Base-by-base conservation (phyloP, 1,139 yeast genomes). In the Candida anutae region DNA sequence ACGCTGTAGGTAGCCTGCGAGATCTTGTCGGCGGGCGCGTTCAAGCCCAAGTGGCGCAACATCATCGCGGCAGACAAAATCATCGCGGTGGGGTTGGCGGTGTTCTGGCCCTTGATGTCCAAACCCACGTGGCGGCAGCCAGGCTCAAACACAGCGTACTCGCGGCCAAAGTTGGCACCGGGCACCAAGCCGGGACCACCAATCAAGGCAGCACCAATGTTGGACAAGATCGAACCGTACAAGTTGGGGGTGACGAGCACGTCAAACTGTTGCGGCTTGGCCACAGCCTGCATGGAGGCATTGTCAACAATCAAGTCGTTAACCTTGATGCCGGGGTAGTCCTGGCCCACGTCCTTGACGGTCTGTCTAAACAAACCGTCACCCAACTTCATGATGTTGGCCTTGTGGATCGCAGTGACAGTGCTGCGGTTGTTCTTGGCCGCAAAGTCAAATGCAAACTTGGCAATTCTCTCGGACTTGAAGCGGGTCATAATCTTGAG, bases 151-250 rank as follows among this genome's bases (percentile, higher is more conserved):
- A 90, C 93, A 35, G 98, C 97, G 60, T 82, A 80, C 54, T 90
- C 96, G 61, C 95, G 82, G 63, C 98, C 97, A 48, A 84, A 87
- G 73, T 87, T 84, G 50, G 94, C 96, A 63, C 97, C 97, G 50
- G 98, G 96, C 33, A 90, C 95, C 50, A 90, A 72, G 63, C 97
- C 97, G 54, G 97, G 97, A 49, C 97, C 97, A 62, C 98, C 98
- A 43, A 90, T 82, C 49, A 90, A 74, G 41, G 95, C 98, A 43
- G 98, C 95, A 68, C 97, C 97, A 53, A 90, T 87, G 75, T 90
- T 90, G 45, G 96, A 87, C 54, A 90, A 69, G 55, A 90, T 90
- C 53, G 95, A 80, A 67, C 98, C 98, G 73, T 90, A 90, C 68
- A 90, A 75, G 74, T 90, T 88, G 45, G 98, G 98, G 45, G 96